Percentiles rank a stretch among this genome's conserved stretches.
phyloP scores from a whole-genome alignment of 108 stramenopile genomes.

The Skeletonema grethae region DNA sequence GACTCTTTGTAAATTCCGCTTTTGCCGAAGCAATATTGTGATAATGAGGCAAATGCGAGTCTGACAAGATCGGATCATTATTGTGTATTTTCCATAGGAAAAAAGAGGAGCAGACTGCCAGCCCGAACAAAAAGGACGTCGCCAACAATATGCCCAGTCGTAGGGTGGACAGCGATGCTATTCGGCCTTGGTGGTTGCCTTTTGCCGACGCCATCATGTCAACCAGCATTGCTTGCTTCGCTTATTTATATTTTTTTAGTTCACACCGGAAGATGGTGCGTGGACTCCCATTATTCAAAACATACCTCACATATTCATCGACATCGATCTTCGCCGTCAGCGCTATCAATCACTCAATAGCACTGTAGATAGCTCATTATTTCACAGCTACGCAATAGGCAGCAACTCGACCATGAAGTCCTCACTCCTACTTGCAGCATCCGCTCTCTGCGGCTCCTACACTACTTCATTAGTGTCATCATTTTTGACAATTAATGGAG shows the following conservation, averaged over 20 bases:
- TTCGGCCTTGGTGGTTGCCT: neutral
- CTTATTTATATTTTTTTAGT: no score
- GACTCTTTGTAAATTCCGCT: neutral
- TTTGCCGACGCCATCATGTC: neutral
- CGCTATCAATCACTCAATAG: no score
- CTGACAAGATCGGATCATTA: slow-evolving; percentile 24
- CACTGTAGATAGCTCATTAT: no score
- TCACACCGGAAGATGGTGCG: no score
- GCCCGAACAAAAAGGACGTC: slow-evolving; percentile 31
- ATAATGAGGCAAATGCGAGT: slow-evolving; percentile 2
- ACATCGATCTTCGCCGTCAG: no score
- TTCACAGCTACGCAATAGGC: no score
- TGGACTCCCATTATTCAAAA: no score
- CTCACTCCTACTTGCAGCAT: neutral
- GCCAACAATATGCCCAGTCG: slow-evolving; percentile 11
- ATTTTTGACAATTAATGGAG: neutral
- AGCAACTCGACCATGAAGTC: neutral
- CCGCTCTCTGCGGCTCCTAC: neutral
- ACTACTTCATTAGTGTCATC: neutral
- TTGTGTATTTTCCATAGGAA: slow-evolving; percentile 34
- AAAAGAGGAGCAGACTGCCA: slow-evolving; percentile 30
- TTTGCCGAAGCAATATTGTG: neutral
- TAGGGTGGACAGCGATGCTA: slow-evolving; percentile 2
- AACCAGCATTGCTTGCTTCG: no score
- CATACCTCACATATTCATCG: no score